Evolutionary conservation across 2,329 filamentous ascomycete species (phyloP).

Genomic region (Rhynchosporium graminicola): DNA sequence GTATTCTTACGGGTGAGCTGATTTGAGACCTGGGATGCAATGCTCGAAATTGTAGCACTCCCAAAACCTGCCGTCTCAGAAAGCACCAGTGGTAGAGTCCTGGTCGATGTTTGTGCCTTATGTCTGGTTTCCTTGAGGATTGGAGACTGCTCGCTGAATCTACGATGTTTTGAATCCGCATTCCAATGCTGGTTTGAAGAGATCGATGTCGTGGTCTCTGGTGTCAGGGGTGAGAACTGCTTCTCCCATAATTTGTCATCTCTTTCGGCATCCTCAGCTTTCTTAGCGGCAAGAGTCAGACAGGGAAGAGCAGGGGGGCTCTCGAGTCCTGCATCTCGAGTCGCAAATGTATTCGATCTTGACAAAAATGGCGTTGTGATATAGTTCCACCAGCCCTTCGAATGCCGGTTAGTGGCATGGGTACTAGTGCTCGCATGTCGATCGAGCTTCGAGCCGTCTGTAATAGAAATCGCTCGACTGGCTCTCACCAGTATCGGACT

Average conservation of each 20-base stretch:
- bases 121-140: slow-evolving; percentile 35
- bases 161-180: slow-evolving; percentile 28
- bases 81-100: slow-evolving; percentile 33
- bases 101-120: slow-evolving; percentile 34
- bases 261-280: slow-evolving; percentile 31
- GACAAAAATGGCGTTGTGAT: slow-evolving; percentile 69
- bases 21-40: slow-evolving; percentile 18
- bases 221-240: slow-evolving; percentile 39
- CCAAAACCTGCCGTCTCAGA: slow-evolving; percentile 30
- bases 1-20: slow-evolving; percentile 21
- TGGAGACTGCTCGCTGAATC: slow-evolving; percentile 22
- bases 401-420: slow-evolving; percentile 48
- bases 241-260: slow-evolving; percentile 39
- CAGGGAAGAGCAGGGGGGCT: slow-evolving; percentile 38
- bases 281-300: slow-evolving; percentile 39
- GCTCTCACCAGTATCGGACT: slow-evolving; percentile 45
- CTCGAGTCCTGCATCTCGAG: slow-evolving; percentile 24
- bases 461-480: slow-evolving; percentile 43
- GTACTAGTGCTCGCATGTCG: slow-evolving; percentile 37
- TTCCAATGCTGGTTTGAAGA: slow-evolving; percentile 45
- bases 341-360: slow-evolving; percentile 40
- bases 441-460: slow-evolving; percentile 23
- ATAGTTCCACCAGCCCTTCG: slow-evolving; percentile 77
- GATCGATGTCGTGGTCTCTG: slow-evolving; percentile 36
- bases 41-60: slow-evolving; percentile 21